These are phyloP conservation scores for Starmerella geochares DNA, from an alignment of 805 yeast genomes.

Conservation along the genomic window DNA sequence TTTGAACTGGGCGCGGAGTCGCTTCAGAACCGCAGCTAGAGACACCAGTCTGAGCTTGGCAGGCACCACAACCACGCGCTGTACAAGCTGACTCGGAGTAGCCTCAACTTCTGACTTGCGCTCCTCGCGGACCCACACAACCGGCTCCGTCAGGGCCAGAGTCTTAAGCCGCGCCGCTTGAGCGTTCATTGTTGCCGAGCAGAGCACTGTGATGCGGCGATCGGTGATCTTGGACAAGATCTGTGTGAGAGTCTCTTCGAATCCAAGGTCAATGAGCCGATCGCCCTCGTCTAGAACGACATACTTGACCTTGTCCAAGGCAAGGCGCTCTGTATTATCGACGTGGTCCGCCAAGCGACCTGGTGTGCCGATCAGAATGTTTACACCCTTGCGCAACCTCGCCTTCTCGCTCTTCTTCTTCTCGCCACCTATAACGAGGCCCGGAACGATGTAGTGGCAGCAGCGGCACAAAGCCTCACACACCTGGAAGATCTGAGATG, in stretches of 20 bases:
- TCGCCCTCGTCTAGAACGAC: slow-evolving; percentile 96
- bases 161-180: slow-evolving; percentile 74
- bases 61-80: slow-evolving; percentile 74
- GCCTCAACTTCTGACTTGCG: slow-evolving; percentile 25
- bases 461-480: slow-evolving; percentile 61
- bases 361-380: slow-evolving; percentile 93
- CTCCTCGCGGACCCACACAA: slow-evolving; percentile 45
- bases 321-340: slow-evolving; percentile 72
- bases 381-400: slow-evolving; percentile 87
- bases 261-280: slow-evolving; percentile 87
- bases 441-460: slow-evolving; percentile 86
- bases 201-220: slow-evolving; percentile 64
- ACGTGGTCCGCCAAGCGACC: slow-evolving; percentile 93
- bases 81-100: slow-evolving; percentile 87
- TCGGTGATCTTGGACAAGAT: slow-evolving; percentile 57
- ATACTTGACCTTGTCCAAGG: slow-evolving; percentile 66
- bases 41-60: slow-evolving; percentile 84
- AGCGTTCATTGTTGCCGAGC: slow-evolving; percentile 88
- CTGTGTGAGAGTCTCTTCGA: slow-evolving; percentile 80
- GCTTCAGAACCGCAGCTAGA: slow-evolving; percentile 53
- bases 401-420: slow-evolving; percentile 96
- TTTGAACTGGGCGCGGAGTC: slow-evolving; percentile 31
- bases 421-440: slow-evolving; percentile 95
- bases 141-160: slow-evolving; percentile 61
- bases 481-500: slow-evolving; percentile 78